Evolutionary conservation across 805 yeast species (phyloP).

Genomic region (Saturnispora sekii): DNA sequence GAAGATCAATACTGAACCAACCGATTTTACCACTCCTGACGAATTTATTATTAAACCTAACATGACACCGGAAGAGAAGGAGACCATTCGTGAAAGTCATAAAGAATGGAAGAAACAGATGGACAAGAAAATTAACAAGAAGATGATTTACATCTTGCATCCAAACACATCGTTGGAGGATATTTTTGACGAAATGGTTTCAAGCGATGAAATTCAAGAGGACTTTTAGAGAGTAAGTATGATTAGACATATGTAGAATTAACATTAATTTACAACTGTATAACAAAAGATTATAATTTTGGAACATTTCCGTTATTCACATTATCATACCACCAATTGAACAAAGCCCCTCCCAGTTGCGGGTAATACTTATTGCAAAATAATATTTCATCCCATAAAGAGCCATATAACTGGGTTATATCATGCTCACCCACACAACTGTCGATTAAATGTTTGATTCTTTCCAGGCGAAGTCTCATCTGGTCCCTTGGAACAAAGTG

Average conservation of each 20-base stretch:
- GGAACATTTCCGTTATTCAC: constrained; percentile 16
- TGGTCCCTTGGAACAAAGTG: constrained; percentile 40
- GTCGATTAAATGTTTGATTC: constrained; percentile 31
- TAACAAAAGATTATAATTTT: constrained; percentile 8
- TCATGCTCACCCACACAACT: constrained; percentile 24
- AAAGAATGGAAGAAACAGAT: constrained; percentile 14
- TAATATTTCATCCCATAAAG: constrained; percentile 41
- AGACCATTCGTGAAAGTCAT: constrained; percentile 14
- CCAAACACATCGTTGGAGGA: constrained; percentile 81
- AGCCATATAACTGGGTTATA: constrained; percentile 28
- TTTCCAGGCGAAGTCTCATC: constrained; percentile 39
- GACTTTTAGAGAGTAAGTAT: constrained; percentile 1
- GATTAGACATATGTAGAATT: neutral
- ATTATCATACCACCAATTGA: constrained; percentile 54
- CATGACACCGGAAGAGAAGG: constrained; percentile 17
- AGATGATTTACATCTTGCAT: constrained; percentile 47
- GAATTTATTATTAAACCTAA: constrained; percentile 17
- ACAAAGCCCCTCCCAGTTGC: constrained; percentile 45
- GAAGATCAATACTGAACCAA: constrained; percentile 36
- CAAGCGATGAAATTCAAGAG: constrained; percentile 13
- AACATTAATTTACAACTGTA: neutral
- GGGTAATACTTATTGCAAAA: constrained; percentile 46
- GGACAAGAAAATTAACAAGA: constrained; percentile 19
- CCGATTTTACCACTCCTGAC: constrained; percentile 31
- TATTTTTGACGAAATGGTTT: constrained; percentile 34